These are phyloP conservation scores for Aspergillus steynii DNA, from an alignment of 495 filamentous ascomycete genomes.

Conservation along the genomic window DNA sequence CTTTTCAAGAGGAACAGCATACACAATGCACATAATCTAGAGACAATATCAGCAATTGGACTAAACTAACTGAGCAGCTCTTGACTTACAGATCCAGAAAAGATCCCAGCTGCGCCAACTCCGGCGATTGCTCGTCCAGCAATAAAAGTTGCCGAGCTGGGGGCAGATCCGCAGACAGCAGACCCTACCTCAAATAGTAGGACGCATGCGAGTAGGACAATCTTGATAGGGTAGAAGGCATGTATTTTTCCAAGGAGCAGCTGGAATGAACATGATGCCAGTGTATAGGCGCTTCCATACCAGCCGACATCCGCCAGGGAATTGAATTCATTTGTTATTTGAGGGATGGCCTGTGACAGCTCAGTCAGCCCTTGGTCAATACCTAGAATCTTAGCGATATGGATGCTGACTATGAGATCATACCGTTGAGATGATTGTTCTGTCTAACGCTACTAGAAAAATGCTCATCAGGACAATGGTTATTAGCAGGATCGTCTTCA, in stretches of 20 bases:
- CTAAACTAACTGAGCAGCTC: slow-evolving; percentile 1
- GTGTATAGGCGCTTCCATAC: background rate
- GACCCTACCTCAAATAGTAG: slow-evolving; percentile 68
- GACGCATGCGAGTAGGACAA: slow-evolving; percentile 60
- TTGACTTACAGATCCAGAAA: slow-evolving; percentile 33
- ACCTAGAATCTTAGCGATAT: background rate
- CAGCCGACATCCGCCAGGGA: background rate
- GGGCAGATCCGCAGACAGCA: slow-evolving; percentile 65
- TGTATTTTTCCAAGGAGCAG: slow-evolving; percentile 62
- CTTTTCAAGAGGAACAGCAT: slow-evolving; percentile 52
- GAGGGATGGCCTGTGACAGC: background rate
- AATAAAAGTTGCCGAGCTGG: slow-evolving; percentile 55
- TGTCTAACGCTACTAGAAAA: background rate
- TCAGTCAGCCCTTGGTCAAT: background rate
- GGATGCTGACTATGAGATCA: background rate
- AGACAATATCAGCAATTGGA: slow-evolving; percentile 26
- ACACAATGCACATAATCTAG: slow-evolving; percentile 53
- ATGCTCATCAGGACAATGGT: background rate
- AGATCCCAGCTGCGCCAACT: slow-evolving; percentile 27
- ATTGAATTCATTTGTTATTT: slow-evolving; percentile 3
- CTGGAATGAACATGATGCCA: background rate
- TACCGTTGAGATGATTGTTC: background rate
- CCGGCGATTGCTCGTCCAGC: slow-evolving; percentile 60
- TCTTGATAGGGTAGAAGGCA: slow-evolving; percentile 59
- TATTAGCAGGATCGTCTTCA: background rate